These are phyloP conservation scores for Trichomonascaceae sp. DNA, from an alignment of 1,139 yeast species.

Conservation along the genomic window DNA sequence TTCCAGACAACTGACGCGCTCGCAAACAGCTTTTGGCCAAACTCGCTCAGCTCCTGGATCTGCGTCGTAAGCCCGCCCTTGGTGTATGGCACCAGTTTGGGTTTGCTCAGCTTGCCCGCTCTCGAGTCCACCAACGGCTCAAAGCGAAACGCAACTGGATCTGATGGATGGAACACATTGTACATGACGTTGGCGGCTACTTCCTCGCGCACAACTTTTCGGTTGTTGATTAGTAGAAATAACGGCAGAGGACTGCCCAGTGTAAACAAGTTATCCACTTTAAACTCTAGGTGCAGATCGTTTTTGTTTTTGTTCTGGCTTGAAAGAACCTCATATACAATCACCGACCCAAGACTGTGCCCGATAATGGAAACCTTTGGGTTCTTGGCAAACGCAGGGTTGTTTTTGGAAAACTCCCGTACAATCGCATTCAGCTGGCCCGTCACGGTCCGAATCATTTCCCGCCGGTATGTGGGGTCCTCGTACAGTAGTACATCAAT, in stretches of 20 bases:
- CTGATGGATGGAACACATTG: slow-evolving; percentile 78
- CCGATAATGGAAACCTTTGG: slow-evolving; percentile 76
- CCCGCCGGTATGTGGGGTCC: slow-evolving; percentile 50
- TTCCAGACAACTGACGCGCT: slow-evolving; percentile 37
- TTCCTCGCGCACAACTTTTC: slow-evolving; percentile 6
- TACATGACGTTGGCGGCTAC: slow-evolving; percentile 42
- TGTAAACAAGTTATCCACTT: slow-evolving; percentile 59
- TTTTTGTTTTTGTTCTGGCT: slow-evolving; percentile 5
- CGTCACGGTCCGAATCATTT: slow-evolving; percentile 49
- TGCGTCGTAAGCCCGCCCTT: slow-evolving; percentile 33
- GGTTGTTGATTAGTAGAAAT: slow-evolving; percentile 37
- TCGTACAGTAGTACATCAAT: slow-evolving; percentile 73
- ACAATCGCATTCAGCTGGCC: slow-evolving; percentile 50
- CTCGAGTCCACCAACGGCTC: slow-evolving; percentile 61
- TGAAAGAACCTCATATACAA: slow-evolving; percentile 53
- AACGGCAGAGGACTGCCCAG: slow-evolving; percentile 85
- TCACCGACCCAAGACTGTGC: slow-evolving; percentile 81
- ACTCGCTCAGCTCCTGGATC: slow-evolving; percentile 25
- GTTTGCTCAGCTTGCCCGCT: slow-evolving; percentile 39
- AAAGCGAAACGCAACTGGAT: slow-evolving; percentile 74
- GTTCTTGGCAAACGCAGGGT: slow-evolving; percentile 46
- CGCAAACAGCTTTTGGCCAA: slow-evolving; percentile 32
- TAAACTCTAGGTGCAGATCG: slow-evolving; percentile 38
- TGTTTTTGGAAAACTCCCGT: slow-evolving; percentile 39
- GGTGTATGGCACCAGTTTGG: slow-evolving; percentile 49